Base-by-base conservation (phyloP, 2,329 filamentous ascomycete genomes). In the Penicillium sclerotigenum region DNA sequence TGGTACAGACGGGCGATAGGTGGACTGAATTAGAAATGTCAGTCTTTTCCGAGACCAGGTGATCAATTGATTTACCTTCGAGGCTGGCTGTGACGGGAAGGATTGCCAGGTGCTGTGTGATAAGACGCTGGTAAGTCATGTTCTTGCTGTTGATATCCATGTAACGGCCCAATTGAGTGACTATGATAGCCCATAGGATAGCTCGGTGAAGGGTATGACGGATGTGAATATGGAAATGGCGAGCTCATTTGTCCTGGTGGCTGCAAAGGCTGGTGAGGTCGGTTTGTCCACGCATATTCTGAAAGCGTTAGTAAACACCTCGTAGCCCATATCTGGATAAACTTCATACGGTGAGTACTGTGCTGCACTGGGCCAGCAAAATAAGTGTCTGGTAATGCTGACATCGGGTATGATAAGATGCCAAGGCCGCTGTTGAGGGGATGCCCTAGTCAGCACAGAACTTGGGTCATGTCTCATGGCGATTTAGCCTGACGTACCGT, bases 211-310 rank as follows among this genome's bases (percentile, higher is more conserved):
- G 68, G 49, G 14, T 70, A 66, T 14, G 41, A 28, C 7, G 63
- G 49, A 20, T 70, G 67, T 34, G 68, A 55, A 13, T 65, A 62
- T 18, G 65, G 47, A 41, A 66, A 69, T 24, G 65, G 54, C 14
- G 65, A 65, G 28, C 66, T 69, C 56, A 71, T 64, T 47, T 65
- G 54, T 47, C 60, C 66, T 9, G 69, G 49, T 40, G 67, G 60
- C 50, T 71, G 70, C 33, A 67, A 40, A 26, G 66, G 65, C 28
- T 70, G 68, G 37, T 65, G 64, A 22, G 67, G 64, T 52, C 68
- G 66, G 47, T 63, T 65, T 48, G 62, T 62, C 70, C 70, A 73
- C 36, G 54, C 57, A 61, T 71, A 71, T 38, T 66, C 71, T 73
- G 54, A 14, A 14, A 13, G 1, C 5, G 61, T 71, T 49, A 70